Evolutionary conservation across 140 eudicot genomes (phyloP), one percentile per base, ranked within the genome.

Genomic region (Cichorium intybus): DNA sequence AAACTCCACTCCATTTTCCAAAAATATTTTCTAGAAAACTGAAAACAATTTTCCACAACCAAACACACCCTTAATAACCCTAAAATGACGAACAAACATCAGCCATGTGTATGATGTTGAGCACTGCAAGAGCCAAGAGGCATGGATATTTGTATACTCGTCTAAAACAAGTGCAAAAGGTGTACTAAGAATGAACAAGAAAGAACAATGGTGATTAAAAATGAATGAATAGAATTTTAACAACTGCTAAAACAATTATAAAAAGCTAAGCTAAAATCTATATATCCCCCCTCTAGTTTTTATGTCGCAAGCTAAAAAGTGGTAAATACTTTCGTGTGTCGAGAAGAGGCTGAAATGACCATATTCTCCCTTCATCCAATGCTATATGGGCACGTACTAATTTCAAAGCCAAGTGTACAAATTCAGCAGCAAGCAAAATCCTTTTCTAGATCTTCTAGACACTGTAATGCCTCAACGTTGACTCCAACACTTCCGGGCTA

Each of bases 401-500:
- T 56, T 41, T 48, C 47, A 49, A 39, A 28, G 77, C 28, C 63
- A 53, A 71, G 80, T 76, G 74, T 74, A 74, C 79, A 74, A 28
- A 5, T 17, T 26, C 52, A 12, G n/a, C n/a, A n/a, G n/a, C n/a
- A n/a, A n/a, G n/a, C n/a, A n/a, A n/a, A n/a, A n/a, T n/a, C n/a
- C n/a, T n/a, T n/a, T n/a, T 31, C 17, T 14, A 15, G 26, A 14
- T 60, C 56, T 54, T 73, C 74, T 73, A 87, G 55, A 75, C 57
- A 74, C 85, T 78, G 79, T 88, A 88, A 75, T 85, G 95, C 84
- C 82, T 77, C 72, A 88, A 81, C 23, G 90, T 85, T 10, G 95
- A 79, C 69, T 93, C 96, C 80, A 93, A 65, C 48, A 79, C 84
- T 72, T 88, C 95, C 2, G 62, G 87, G 41, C 86, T 83, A 5